These are phyloP conservation scores for Exophiala spinifera DNA, from an alignment of 2,329 filamentous ascomycete genomes.

Conservation along the genomic window DNA sequence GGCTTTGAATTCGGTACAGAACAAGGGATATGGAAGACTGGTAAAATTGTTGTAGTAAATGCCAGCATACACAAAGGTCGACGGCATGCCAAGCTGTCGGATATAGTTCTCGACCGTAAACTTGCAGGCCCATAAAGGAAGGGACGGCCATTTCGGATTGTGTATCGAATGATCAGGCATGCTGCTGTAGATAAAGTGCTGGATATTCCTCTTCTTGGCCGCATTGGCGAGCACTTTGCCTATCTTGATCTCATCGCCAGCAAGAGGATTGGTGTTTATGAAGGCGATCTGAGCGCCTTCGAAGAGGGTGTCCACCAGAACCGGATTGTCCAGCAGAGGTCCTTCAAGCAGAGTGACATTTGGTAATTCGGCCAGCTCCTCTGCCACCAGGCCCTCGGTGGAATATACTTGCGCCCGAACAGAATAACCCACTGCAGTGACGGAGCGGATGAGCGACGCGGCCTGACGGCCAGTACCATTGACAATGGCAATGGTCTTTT, in stretches of 20 bases:
- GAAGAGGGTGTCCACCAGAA: slow-evolving; percentile 75
- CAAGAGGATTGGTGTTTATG: slow-evolving; percentile 94
- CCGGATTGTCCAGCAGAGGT: slow-evolving; percentile 65
- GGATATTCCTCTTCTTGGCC: slow-evolving; percentile 72
- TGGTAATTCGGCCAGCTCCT: slow-evolving; percentile 76
- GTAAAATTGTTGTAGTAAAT: slow-evolving; percentile 99
- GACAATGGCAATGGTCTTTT: slow-evolving; percentile 85
- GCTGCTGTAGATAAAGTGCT: slow-evolving; percentile 93
- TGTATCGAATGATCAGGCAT: slow-evolving; percentile 93
- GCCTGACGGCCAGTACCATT: slow-evolving; percentile 95
- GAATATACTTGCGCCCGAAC: slow-evolving; percentile 90
- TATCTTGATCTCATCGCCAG: slow-evolving; percentile 84
- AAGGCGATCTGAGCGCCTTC: slow-evolving; percentile 82
- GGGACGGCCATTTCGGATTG: slow-evolving; percentile 70
- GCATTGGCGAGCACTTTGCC: slow-evolving; percentile 85
- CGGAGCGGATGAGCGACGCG: slow-evolving; percentile 89
- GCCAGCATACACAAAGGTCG: slow-evolving; percentile 92
- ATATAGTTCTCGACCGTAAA: slow-evolving; percentile 91
- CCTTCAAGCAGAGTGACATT: slow-evolving; percentile 74
- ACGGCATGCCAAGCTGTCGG: slow-evolving; percentile 73
- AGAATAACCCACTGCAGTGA: slow-evolving; percentile 86
- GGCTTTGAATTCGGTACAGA: slow-evolving; percentile 84
- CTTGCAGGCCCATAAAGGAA: slow-evolving; percentile 90
- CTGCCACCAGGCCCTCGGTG: slow-evolving; percentile 79
- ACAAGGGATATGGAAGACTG: slow-evolving; percentile 83